Evolutionary conservation across 2,329 filamentous ascomycete species (phyloP).

Genomic region (Waltergamsia citrina): DNA sequence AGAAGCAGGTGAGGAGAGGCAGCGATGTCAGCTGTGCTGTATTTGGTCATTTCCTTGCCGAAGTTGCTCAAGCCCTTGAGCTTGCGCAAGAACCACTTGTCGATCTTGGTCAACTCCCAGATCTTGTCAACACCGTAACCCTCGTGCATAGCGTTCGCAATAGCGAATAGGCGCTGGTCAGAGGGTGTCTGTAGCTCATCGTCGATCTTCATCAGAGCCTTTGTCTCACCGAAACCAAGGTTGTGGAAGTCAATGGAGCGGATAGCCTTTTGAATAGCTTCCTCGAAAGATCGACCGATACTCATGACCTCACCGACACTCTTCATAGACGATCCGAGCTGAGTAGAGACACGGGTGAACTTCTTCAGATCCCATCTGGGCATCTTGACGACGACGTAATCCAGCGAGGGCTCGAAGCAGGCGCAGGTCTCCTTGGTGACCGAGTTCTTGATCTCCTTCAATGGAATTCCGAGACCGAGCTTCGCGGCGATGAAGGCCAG

Average conservation of each 20-base stretch:
- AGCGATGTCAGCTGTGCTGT: conserved; percentile 54
- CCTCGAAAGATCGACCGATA: conserved; percentile 92
- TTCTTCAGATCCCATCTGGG: conserved; percentile 98
- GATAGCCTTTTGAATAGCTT: conserved; percentile 97
- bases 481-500: conserved; percentile 96
- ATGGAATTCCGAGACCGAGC: conserved; percentile 83
- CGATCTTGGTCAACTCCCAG: conserved; percentile 96
- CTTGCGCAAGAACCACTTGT: conserved; percentile 95
- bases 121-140: conserved; percentile 95
- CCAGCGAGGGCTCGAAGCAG: conserved; percentile 95
- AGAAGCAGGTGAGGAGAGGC: conserved; percentile 58
- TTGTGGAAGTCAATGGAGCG: conserved; percentile 93
- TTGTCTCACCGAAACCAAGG: conserved; percentile 85
- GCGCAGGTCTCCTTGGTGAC: conserved; percentile 94
- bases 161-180: conserved; percentile 92
- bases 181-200: conserved; percentile 95
- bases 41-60: conserved; percentile 65
- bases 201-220: conserved; percentile 89
- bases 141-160: conserved; percentile 92
- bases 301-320: conserved; percentile 99
- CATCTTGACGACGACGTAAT: conserved; percentile 98
- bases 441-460: conserved; percentile 94
- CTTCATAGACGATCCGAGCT: conserved; percentile 98
- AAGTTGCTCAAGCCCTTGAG: conserved; percentile 90
- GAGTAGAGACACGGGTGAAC: conserved; percentile 91